A percentile compares a stretch with the other conserved stretches of the same genome.
These are phyloP conservation scores for Secale cereale DNA, from an alignment of 176 grass and related monocot genomes.

Conservation along the genomic window DNA sequence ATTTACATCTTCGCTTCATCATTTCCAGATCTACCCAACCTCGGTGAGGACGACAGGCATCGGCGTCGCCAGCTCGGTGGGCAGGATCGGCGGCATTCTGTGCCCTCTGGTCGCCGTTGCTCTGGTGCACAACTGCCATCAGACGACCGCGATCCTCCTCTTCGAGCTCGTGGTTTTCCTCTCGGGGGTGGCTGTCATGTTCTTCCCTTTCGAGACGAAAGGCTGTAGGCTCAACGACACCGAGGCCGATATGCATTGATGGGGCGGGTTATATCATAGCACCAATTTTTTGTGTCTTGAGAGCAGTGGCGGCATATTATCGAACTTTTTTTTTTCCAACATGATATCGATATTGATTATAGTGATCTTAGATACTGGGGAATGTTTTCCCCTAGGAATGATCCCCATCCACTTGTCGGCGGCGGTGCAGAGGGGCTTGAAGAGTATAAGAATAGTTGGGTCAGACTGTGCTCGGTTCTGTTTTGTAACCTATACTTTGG, in stretches of 20 bases:
- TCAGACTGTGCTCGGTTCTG: too few relatives aligned
- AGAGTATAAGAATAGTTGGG: not conserved
- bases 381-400: not conserved
- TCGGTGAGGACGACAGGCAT: conserved; percentile 73
- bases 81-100: conserved; percentile 85
- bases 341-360: not conserved
- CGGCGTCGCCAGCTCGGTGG: conserved; percentile 77
- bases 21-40: conserved; percentile 79
- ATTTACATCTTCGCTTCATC: not conserved
- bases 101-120: conserved; percentile 90
- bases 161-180: conserved; percentile 88
- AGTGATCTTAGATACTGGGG: not conserved
- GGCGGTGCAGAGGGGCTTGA: not conserved
- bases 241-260: conserved; percentile 51
- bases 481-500: not conserved
- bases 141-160: conserved; percentile 63
- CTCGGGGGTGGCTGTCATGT: conserved; percentile 68
- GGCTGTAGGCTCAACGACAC: conserved; percentile 65
- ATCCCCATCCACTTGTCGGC: not conserved
- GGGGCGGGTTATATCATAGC: not conserved
- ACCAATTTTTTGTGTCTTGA: not conserved
- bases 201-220: conserved; percentile 85
- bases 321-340: not conserved
- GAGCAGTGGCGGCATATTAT: not conserved
- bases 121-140: conserved; percentile 76